Percentiles rank a stretch among this genome's conserved stretches.
phyloP scores from a whole-genome alignment of 352 stramenopile species.

The Phytophthora brassicae region DNA sequence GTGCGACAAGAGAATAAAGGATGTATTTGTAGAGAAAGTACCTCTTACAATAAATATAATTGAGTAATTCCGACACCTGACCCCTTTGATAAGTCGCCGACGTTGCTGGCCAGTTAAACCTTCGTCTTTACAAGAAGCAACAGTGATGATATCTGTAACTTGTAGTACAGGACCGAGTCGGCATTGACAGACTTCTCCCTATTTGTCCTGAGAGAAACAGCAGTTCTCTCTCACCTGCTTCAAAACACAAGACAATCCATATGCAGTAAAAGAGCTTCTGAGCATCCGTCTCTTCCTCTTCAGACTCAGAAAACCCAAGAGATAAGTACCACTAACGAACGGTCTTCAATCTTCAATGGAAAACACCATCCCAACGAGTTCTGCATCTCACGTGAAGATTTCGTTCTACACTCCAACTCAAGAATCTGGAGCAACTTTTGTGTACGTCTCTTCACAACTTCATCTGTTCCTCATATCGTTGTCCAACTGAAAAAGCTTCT shows the following conservation, averaged over 20 bases:
- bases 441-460: conserved; percentile 10
- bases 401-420: conserved; percentile 13
- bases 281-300: too few relatives aligned
- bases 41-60: neutral
- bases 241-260: conserved; percentile 1
- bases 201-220: too few relatives aligned
- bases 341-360: conserved; percentile 9
- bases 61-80: neutral
- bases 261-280: too few relatives aligned
- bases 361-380: conserved; percentile 4
- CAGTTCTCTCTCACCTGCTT: conserved; percentile 9
- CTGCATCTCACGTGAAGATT: conserved; percentile 5
- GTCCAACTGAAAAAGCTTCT: too few relatives aligned
- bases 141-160: too few relatives aligned
- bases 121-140: too few relatives aligned
- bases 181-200: conserved; percentile 13
- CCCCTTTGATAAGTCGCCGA: neutral
- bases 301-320: too few relatives aligned
- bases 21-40: neutral
- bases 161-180: too few relatives aligned
- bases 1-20: neutral
- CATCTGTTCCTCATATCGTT: too few relatives aligned
- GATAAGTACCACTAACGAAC: too few relatives aligned
- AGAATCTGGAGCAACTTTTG: conserved; percentile 6
- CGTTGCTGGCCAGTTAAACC: too few relatives aligned